Percentiles rank a stretch among this genome's conserved stretches.
Evolutionary conservation across 371 early-diverging fungal species (phyloP).

Genomic region (Mortierella sp.): DNA sequence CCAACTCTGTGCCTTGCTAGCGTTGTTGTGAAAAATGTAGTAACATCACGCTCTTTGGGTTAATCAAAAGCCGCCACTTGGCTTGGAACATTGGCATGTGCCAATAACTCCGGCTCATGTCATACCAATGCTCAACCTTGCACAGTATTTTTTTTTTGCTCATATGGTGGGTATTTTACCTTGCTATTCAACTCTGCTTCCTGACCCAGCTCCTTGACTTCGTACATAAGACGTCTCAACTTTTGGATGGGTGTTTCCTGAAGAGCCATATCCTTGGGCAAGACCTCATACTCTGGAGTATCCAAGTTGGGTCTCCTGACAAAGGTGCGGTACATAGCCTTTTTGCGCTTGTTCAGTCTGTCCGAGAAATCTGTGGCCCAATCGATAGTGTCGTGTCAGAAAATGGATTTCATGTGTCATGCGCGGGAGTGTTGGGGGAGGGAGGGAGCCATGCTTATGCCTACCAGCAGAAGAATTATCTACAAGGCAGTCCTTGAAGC

Average conservation of each 20-base stretch:
- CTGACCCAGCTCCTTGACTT: slow-evolving; percentile 82
- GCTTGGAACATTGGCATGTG: slow-evolving; percentile 21
- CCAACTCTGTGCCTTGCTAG: slow-evolving; percentile 38
- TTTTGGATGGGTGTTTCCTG: slow-evolving; percentile 81
- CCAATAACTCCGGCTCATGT: slow-evolving; percentile 4
- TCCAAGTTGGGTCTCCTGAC: slow-evolving; percentile 67
- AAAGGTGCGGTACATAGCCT: slow-evolving; percentile 73
- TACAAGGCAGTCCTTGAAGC: slow-evolving; percentile 62
- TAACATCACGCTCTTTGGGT: neutral
- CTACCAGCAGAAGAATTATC: slow-evolving; percentile 50
- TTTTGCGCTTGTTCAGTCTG: slow-evolving; percentile 68
- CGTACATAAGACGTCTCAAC: slow-evolving; percentile 81
- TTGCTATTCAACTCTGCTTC: slow-evolving; percentile 70
- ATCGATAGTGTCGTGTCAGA: neutral
- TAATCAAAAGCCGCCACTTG: neutral
- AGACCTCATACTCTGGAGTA: slow-evolving; percentile 70
- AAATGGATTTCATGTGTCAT: slow-evolving; percentile 4
- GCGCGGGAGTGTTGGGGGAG: slow-evolving; percentile 4
- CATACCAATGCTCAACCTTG: too few species aligned
- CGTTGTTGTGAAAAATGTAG: slow-evolving; percentile 5
- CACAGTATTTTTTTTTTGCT: neutral
- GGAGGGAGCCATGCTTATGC: neutral
- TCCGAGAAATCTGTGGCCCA: slow-evolving; percentile 68
- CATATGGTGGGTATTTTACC: slow-evolving; percentile 20
- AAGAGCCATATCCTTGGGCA: slow-evolving; percentile 65